phyloP scores from a whole-genome alignment of 805 yeast species.

The Starmera dryadoides region DNA sequence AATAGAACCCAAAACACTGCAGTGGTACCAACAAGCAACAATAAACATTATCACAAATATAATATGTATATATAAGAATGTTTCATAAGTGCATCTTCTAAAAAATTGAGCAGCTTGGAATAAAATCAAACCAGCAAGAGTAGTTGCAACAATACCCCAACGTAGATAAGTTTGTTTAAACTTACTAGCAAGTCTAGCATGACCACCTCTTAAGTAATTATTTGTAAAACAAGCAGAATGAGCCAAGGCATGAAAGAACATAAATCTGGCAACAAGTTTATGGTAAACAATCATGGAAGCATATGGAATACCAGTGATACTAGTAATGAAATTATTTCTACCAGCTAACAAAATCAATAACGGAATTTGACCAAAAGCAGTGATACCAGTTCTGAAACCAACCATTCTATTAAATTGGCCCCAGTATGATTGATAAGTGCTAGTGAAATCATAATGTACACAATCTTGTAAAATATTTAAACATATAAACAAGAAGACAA shows the following conservation, averaged over 20 bases:
- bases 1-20: conserved; percentile 38
- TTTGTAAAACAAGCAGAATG: background rate
- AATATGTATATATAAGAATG: conserved; percentile 47
- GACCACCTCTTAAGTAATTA: conserved; percentile 4
- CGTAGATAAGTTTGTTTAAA: conserved; percentile 1
- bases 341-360: conserved; percentile 56
- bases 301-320: conserved; percentile 56
- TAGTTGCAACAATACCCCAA: conserved; percentile 35
- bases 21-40: conserved; percentile 48
- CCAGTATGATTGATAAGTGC: background rate
- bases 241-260: conserved; percentile 5
- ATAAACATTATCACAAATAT: conserved; percentile 42
- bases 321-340: conserved; percentile 57
- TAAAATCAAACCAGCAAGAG: conserved; percentile 31
- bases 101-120: conserved; percentile 39
- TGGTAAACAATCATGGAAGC: conserved; percentile 60
- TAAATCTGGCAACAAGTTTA: conserved; percentile 49
- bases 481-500: conserved; percentile 13
- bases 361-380: conserved; percentile 38
- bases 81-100: conserved; percentile 47
- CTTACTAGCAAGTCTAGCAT: background rate
- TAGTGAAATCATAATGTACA: background rate
- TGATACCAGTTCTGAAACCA: conserved; percentile 13
- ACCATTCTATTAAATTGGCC: background rate
- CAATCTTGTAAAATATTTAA: conserved; percentile 1